phyloP scores from a whole-genome alignment of 441 rosid species.

The Adansonia rubrostipa region DNA sequence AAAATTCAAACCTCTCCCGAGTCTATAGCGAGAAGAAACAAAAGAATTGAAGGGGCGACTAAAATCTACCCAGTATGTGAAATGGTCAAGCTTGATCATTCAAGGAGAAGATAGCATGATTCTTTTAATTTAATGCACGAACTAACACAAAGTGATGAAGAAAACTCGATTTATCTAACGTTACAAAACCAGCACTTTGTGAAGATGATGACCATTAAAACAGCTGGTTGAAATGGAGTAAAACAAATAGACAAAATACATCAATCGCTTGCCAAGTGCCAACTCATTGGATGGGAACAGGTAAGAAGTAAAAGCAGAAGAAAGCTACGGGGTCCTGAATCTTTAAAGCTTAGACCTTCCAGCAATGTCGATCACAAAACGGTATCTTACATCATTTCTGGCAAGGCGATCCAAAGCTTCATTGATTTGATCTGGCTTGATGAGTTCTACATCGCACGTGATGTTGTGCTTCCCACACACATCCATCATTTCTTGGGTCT shows the following conservation, averaged over 20 bases:
- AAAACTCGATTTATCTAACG: background rate
- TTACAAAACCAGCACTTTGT: background rate
- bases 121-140: background rate
- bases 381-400: slow-evolving; percentile 71
- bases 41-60: too few species aligned
- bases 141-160: background rate
- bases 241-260: background rate
- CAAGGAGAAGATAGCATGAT: background rate
- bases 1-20: too few species aligned
- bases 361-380: slow-evolving; percentile 82
- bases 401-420: slow-evolving; percentile 66
- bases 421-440: slow-evolving; percentile 59
- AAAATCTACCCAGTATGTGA: too few species aligned
- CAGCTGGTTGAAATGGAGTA: background rate
- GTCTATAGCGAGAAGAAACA: too few species aligned
- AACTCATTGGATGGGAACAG: background rate
- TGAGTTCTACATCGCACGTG: slow-evolving; percentile 59
- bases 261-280: background rate
- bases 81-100: background rate
- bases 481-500: slow-evolving; percentile 85
- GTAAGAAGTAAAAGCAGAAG: background rate
- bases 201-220: background rate
- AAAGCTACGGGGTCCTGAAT: background rate
- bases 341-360: slow-evolving; percentile 28
- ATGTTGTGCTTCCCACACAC: slow-evolving; percentile 68